Evolutionary conservation across 2,329 filamentous ascomycete species (phyloP).

Genomic region (Fulvia fulva): DNA sequence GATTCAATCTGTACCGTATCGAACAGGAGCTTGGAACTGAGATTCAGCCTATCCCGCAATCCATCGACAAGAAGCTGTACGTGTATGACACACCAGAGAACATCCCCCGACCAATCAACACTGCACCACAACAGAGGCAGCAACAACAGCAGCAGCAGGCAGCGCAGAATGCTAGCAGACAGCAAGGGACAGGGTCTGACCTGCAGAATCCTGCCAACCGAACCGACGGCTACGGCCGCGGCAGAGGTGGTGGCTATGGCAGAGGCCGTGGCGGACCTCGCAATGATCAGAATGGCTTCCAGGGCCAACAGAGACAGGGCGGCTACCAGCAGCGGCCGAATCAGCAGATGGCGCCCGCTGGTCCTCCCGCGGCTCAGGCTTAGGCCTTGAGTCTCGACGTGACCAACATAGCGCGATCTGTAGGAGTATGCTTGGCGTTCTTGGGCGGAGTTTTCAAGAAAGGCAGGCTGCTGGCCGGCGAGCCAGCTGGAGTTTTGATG

Average conservation of each 20-base stretch:
- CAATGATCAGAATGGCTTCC: conserved; percentile 30
- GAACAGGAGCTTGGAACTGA: conserved; percentile 96
- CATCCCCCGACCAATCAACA: conserved; percentile 78
- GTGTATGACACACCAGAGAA: conserved; percentile 96
- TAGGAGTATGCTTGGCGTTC: conserved; percentile 24
- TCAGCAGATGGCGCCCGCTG: conserved; percentile 28
- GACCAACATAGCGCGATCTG: conserved; percentile 22
- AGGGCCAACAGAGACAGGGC: conserved; percentile 28
- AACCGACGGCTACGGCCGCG: conserved; percentile 29
- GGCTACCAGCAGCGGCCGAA: conserved; percentile 29
- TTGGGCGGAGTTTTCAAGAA: conserved; percentile 17
- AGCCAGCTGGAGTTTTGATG: conserved; percentile 25
- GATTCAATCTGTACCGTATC: conserved; percentile 98
- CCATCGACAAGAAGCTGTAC: conserved; percentile 96
- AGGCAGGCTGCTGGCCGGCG: conserved; percentile 26
- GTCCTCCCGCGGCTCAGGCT: conserved; percentile 29
- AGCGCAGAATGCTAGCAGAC: conserved; percentile 26
- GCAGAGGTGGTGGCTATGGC: conserved; percentile 31
- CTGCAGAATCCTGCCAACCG: conserved; percentile 34
- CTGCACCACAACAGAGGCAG: conserved; percentile 38
- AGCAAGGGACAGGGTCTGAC: conserved; percentile 34
- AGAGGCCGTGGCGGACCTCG: conserved; percentile 32
- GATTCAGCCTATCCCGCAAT: conserved; percentile 90
- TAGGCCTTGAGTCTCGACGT: conserved; percentile 19
- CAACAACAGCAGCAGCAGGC: conserved; percentile 21